Evolutionary conservation across 176 grass and related monocot genomes (phyloP).

Genomic region (Pontederia paniculata): DNA sequence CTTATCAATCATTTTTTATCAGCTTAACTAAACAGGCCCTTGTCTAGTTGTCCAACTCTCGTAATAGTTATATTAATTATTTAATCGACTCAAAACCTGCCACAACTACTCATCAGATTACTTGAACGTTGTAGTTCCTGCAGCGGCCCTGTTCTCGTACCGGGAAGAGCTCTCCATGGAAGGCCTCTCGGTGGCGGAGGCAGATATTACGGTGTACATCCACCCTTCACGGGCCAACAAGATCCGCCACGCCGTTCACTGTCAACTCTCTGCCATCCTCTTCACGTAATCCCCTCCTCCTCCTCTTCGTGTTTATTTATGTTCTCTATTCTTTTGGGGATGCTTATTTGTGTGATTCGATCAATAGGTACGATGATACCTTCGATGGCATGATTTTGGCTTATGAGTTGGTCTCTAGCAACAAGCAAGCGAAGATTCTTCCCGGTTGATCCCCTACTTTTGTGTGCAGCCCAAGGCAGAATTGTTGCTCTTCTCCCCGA

Average conservation of each 20-base stretch:
- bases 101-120: too few relatives aligned
- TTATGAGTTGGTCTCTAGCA: constrained; percentile 25
- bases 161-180: too few relatives aligned
- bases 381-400: constrained; percentile 67
- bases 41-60: too few relatives aligned
- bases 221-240: constrained; percentile 48
- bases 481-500: constrained; percentile 67
- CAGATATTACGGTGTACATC: too few relatives aligned
- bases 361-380: constrained; percentile 58
- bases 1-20: too few relatives aligned
- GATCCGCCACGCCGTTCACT: constrained; percentile 35
- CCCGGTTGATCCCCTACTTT: constrained; percentile 65
- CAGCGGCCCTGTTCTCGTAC: too few relatives aligned
- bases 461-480: constrained; percentile 33
- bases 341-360: not conserved
- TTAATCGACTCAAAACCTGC: too few relatives aligned
- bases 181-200: too few relatives aligned
- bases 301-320: not conserved
- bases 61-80: too few relatives aligned
- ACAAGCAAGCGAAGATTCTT: constrained; percentile 36
- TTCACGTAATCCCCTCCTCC: constrained; percentile 34
- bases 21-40: too few relatives aligned
- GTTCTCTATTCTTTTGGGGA: too few relatives aligned
- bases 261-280: constrained; percentile 67
- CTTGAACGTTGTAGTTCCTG: too few relatives aligned